Conservation (phyloP, 306 rosid genomes). For the Vigna reflexopilosa region DNA sequence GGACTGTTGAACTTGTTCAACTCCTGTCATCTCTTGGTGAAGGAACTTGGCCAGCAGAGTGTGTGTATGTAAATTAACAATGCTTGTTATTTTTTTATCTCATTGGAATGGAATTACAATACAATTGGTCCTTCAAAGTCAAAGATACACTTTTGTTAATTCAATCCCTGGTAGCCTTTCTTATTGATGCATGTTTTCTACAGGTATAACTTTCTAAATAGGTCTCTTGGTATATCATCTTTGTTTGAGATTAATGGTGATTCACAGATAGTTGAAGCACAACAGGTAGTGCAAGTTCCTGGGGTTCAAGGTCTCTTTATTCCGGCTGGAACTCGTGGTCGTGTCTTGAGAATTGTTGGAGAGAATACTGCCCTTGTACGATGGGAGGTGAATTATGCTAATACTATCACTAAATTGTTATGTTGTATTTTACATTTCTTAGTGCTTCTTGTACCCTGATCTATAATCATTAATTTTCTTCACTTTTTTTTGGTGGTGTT, state of each 20-base stretch:
- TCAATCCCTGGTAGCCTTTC: conserved; percentile 36
- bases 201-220: conserved; percentile 89
- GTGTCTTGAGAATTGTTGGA: conserved; percentile 68
- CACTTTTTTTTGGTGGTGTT: conserved; percentile 6
- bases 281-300: conserved; percentile 64
- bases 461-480: conserved; percentile 9
- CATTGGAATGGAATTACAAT: conserved; percentile 32
- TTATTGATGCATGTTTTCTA: conserved; percentile 44
- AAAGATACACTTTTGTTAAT: conserved; percentile 12
- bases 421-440: conserved; percentile 28
- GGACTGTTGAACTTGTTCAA: conserved; percentile 70
- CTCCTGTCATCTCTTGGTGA: conserved; percentile 91
- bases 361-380: conserved; percentile 82
- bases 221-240: conserved; percentile 83
- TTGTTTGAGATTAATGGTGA: conserved; percentile 64
- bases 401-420: neutral
- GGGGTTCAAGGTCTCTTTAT: conserved; percentile 82
- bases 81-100: conserved; percentile 43
- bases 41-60: conserved; percentile 95
- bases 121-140: conserved; percentile 19
- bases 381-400: conserved; percentile 81
- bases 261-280: conserved; percentile 64
- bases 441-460: conserved; percentile 20
- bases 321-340: conserved; percentile 83
- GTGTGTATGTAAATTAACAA: conserved; percentile 71